Conservation (phyloP, 1,139 yeast species). For the Magnusiomyces sp. region DNA sequence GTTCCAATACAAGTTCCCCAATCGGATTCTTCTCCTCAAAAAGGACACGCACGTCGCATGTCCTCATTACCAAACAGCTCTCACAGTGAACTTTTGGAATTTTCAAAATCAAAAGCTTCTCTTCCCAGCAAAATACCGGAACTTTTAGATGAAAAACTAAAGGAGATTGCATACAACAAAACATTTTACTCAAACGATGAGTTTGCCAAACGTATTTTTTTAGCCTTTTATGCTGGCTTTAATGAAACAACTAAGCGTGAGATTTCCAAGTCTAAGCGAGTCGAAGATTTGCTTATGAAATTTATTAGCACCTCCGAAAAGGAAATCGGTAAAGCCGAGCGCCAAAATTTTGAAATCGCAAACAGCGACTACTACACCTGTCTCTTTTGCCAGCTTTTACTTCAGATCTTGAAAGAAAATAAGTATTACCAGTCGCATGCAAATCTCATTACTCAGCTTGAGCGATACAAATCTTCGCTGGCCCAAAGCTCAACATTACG, state of each 20-base stretch:
- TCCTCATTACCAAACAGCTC: slow-evolving; percentile 5
- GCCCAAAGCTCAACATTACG: slow-evolving; percentile 11
- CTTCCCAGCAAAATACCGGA: slow-evolving; percentile 44
- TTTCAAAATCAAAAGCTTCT: slow-evolving; percentile 7
- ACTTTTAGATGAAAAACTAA: slow-evolving; percentile 42
- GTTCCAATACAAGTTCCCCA: slow-evolving; percentile 6
- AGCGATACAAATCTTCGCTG: slow-evolving; percentile 21
- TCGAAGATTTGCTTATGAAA: slow-evolving; percentile 57
- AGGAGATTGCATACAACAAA: slow-evolving; percentile 43
- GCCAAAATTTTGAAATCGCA: slow-evolving; percentile 26
- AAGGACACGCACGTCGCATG: slow-evolving; percentile 9
- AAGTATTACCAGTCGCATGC: slow-evolving; percentile 22
- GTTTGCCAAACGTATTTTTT: slow-evolving; percentile 15
- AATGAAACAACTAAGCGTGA: slow-evolving; percentile 9
- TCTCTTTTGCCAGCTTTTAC: slow-evolving; percentile 48
- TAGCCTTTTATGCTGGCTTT: slow-evolving; percentile 11
- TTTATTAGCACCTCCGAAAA: slow-evolving; percentile 59
- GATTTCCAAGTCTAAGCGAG: slow-evolving; percentile 37
- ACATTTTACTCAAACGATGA: slow-evolving; percentile 12
- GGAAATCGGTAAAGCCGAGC: slow-evolving; percentile 48
- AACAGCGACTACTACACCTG: slow-evolving; percentile 47
- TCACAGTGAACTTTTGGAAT: slow-evolving; percentile 6
- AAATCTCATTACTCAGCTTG: slow-evolving; percentile 27
- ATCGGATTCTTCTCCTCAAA: background rate
- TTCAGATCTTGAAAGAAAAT: slow-evolving; percentile 38